Evolutionary conservation across 2,329 filamentous ascomycete species (phyloP).

Genomic region (Basipetospora chlamydospora): DNA sequence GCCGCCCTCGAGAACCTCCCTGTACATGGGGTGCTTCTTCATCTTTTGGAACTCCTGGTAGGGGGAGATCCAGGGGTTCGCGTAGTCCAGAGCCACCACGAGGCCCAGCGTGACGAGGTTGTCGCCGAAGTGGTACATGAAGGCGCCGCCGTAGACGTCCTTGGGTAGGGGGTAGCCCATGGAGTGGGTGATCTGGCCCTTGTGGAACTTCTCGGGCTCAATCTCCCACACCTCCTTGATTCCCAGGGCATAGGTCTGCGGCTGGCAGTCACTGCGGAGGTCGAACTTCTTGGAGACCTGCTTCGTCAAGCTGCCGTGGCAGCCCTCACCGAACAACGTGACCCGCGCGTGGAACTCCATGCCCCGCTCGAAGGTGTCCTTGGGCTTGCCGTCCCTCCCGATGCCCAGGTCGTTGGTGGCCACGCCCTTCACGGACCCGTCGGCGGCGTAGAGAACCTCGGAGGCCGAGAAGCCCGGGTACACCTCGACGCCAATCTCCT

Average conservation of each 20-base stretch:
- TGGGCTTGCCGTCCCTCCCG: constrained; percentile 65
- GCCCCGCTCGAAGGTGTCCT: constrained; percentile 82
- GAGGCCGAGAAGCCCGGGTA: constrained; percentile 93
- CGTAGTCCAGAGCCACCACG: constrained; percentile 87
- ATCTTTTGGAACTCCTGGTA: constrained; percentile 97
- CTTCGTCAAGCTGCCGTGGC: constrained; percentile 89
- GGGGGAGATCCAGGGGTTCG: constrained; percentile 90
- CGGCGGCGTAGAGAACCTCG: constrained; percentile 73
- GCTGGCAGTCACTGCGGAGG: constrained; percentile 72
- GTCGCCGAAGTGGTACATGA: constrained; percentile 98
- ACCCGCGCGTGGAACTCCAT: constrained; percentile 96
- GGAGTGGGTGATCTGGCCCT: constrained; percentile 73
- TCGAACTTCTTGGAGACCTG: constrained; percentile 92
- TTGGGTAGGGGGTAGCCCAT: constrained; percentile 82
- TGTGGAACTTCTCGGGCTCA: constrained; percentile 78
- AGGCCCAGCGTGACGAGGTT: constrained; percentile 88
- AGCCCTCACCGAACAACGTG: constrained; percentile 87
- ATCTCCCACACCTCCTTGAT: constrained; percentile 98
- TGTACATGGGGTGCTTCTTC: constrained; percentile 93
- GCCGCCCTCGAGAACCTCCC: constrained; percentile 74
- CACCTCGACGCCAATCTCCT: constrained; percentile 88
- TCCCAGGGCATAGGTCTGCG: constrained; percentile 88
- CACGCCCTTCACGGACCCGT: constrained; percentile 83
- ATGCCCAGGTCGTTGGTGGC: constrained; percentile 93
- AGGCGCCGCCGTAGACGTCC: constrained; percentile 93